Percentiles rank a stretch among this genome's conserved stretches.
phyloP scores from a whole-genome alignment of 208 protist genomes.

The Trichomonas vaginalis region DNA sequence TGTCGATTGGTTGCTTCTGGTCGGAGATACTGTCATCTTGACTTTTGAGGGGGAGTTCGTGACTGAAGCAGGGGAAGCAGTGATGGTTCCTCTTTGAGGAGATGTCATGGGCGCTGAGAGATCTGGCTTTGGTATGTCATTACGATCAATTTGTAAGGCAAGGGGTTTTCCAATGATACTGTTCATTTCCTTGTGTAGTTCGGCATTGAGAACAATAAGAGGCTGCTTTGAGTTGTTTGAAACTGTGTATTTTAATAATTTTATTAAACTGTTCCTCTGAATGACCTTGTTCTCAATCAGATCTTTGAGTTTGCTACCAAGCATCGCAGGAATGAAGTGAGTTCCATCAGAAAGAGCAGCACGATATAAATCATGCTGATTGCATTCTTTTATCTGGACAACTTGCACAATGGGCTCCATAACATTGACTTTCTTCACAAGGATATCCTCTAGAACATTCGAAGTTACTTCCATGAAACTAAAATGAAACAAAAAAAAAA shows the following conservation, averaged over 20 bases:
- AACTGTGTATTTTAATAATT: background rate
- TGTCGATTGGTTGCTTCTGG: background rate
- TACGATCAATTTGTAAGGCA: background rate
- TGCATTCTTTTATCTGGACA: background rate
- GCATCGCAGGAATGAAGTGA: background rate
- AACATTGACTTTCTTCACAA: background rate
- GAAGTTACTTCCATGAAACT: background rate
- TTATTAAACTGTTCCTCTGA: background rate
- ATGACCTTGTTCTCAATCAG: background rate
- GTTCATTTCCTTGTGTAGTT: background rate
- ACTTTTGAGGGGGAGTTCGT: background rate
- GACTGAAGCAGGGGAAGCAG: background rate
- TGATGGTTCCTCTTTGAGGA: background rate
- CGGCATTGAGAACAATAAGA: background rate
- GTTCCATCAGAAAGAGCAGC: background rate
- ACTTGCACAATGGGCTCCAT: background rate
- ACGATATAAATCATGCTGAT: background rate
- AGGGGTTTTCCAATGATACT: background rate
- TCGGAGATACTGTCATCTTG: background rate
- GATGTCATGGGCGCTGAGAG: background rate
- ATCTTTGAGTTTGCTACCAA: background rate
- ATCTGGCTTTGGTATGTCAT: background rate
- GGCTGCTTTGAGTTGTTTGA: background rate
- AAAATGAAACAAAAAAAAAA: no score
- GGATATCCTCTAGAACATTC: background rate